These are phyloP conservation scores for Mycena metata DNA, from an alignment of 768 basidiomycete species.

Conservation along the genomic window DNA sequence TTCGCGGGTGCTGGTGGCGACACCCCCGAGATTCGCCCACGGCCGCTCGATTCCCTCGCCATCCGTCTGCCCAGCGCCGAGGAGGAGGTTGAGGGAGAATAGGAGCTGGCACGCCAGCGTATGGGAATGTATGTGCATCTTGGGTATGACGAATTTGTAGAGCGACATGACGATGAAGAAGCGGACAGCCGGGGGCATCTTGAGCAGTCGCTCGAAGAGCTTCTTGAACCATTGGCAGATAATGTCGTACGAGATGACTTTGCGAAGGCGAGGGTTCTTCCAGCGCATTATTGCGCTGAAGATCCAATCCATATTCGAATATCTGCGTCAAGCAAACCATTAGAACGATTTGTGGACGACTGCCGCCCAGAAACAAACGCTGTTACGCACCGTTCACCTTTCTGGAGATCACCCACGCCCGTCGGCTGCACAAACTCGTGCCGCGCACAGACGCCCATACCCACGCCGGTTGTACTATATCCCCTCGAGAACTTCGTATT, in stretches of 20 bases:
- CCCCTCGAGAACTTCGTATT: not conserved
- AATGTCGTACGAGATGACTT: slow-evolving; percentile 49
- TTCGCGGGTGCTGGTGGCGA: too few species aligned
- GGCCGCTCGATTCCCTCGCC: too few species aligned
- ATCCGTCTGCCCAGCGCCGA: too few species aligned
- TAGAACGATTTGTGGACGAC: too few species aligned
- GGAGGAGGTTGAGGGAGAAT: too few species aligned
- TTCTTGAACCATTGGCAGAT: slow-evolving; percentile 47
- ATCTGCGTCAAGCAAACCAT: slow-evolving; percentile 38
- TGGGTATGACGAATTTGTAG: slow-evolving; percentile 46
- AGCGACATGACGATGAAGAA: slow-evolving; percentile 18
- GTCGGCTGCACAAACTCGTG: slow-evolving; percentile 13
- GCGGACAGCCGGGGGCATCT: slow-evolving; percentile 30
- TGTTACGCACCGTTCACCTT: slow-evolving; percentile 43
- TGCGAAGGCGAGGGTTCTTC: not conserved
- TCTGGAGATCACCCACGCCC: slow-evolving; percentile 45
- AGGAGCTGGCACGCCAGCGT: too few species aligned
- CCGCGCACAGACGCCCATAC: too few species aligned
- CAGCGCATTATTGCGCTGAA: slow-evolving; percentile 41
- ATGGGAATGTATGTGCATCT: too few species aligned
- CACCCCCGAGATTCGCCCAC: too few species aligned
- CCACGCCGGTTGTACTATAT: too few species aligned
- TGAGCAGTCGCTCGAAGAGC: slow-evolving; percentile 34
- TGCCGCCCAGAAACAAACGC: not conserved
- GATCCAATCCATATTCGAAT: slow-evolving; percentile 54